Evolutionary conservation across 2,329 filamentous ascomycete species (phyloP), one percentile per base, ranked within the genome.

Genomic region (Sarocladium oryzae): DNA sequence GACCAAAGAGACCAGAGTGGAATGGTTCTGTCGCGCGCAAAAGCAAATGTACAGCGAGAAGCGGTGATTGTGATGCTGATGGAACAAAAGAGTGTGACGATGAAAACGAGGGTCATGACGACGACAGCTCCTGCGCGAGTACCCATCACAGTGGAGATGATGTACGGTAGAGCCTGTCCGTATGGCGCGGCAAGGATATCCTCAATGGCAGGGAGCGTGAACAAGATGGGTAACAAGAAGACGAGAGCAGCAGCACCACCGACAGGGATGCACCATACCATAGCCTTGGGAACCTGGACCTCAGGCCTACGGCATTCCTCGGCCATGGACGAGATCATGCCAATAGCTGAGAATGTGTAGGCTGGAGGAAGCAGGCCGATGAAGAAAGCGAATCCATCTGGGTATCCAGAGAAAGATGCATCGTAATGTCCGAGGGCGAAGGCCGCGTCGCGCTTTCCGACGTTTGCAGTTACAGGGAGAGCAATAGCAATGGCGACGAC

Each of bases 281-380:
- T 70, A 9, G 77, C 78, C 30, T 68, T 73, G 0, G 78, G 77
- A 0, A 81, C 65, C 56, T 76, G 76, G 20, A 74, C 56, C 0
- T 74, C 69, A 2, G 80, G 76, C 49, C 79, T 69, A 7, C 69
- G 61, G 33, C 75, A 78, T 61, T 83, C 79, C 64, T 84, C 79
- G 1, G 78, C 78, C 80, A 83, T 84, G 8, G 76, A 75, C 0
- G 77, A 73, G 51, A 83, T 77, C 80, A 84, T 83, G 2, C 80
- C 81, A 21, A 84, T 70, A 2, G 79, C 80, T 1, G 75, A 76
- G 57, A 82, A 81, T 0, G 63, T 68, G 57, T 81, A 82, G 7
- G 78, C 77, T 0, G 77, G 71, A 2, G 79, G 81, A 2, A 84
- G 66, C 9, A 83, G 70, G 20, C 81, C 80, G 53, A 85, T 82